Evolutionary conservation across 257 asterid genomes (phyloP), one percentile per base, ranked within the genome.

Genomic region (Misopates orontium): DNA sequence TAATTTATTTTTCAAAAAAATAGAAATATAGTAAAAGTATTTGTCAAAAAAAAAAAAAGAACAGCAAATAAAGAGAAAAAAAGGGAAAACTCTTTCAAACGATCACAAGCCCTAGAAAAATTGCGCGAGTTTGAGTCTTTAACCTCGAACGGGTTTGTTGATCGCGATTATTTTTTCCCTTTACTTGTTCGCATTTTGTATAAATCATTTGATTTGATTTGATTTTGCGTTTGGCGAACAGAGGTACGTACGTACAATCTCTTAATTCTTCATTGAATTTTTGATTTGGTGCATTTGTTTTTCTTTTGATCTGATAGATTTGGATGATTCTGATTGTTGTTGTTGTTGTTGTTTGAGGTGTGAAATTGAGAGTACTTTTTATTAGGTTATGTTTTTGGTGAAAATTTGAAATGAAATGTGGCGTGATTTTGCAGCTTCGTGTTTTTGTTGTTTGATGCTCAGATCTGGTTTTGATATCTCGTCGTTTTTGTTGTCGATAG

Each of bases 51-150:
- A 4, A 36, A 36, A 28, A 28, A 7, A 28, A 28, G 7, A 28
- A 28, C 3, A 28, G 36, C 3, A 3, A 28, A 28, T 28, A 40
- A 31, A 20, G 47, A 10, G 55, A n/a, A 52, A 52, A 45, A 16
- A 18, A 41, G 18, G 32, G 55, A 60, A 52, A 56, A 31, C 70
- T 56, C 61, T 60, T 28, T 52, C 75, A 39, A 48, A 56, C 77
- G 85, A 77, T 80, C 79, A 73, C 82, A 69, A 83, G 74, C 89
- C 86, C 84, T 83, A 73, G 67, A 41, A 2, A 59, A 53, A 19
- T 60, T 69, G 22, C 42, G 62, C 24, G 17, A 20, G 20, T 49
- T n/a, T 22, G 54, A 18, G 20, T 11, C n/a, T n/a, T n/a, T 17
- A 6, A 16, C 48, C 65, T 68, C 64, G 14, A 31, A 41, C 70